Conservation (phyloP, 1,284 basidiomycete species). For the Meripilus lineatus region DNA sequence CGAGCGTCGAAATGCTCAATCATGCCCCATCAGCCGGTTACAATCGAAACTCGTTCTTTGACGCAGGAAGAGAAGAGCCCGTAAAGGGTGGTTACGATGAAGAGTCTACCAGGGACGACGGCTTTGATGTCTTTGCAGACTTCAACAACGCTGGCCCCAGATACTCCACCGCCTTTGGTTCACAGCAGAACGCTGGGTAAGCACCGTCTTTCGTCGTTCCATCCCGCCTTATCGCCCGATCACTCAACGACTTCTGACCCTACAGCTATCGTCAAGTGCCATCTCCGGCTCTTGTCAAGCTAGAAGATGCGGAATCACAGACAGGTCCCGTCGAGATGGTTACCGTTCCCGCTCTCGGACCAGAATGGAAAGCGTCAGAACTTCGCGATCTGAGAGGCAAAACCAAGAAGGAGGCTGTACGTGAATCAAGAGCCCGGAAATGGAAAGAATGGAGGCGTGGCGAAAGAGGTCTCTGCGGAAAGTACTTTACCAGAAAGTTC, state of each 20-base stretch:
- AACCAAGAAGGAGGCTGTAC: conserved; percentile 56
- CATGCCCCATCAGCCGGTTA: conserved; percentile 52
- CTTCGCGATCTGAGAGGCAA: conserved; percentile 62
- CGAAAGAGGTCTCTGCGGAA: conserved; percentile 52
- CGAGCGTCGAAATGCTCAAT: conserved; percentile 42
- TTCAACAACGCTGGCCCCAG: conserved; percentile 85
- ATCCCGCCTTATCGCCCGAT: no score
- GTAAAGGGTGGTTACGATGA: conserved; percentile 71
- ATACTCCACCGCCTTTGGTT: conserved; percentile 61
- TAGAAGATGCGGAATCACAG: conserved; percentile 32
- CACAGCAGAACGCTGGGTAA: conserved; percentile 29
- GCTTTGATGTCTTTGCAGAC: conserved; percentile 85
- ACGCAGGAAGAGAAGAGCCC: conserved; percentile 63
- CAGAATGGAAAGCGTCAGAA: conserved; percentile 82
- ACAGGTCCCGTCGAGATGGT: conserved; percentile 68
- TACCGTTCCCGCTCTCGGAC: conserved; percentile 81
- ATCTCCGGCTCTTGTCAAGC: conserved; percentile 30
- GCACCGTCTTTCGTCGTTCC: conserved; percentile 15
- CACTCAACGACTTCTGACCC: conserved; percentile 1
- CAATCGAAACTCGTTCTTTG: conserved; percentile 60
- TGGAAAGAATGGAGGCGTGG: conserved; percentile 27
- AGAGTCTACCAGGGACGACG: conserved; percentile 42
- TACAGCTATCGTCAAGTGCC: conserved; percentile 51
- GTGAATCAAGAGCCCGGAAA: conserved; percentile 49
- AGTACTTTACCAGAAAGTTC: conserved; percentile 67